These are phyloP conservation scores for Citrullus amarus DNA, from an alignment of 306 rosid genomes.

Conservation along the genomic window DNA sequence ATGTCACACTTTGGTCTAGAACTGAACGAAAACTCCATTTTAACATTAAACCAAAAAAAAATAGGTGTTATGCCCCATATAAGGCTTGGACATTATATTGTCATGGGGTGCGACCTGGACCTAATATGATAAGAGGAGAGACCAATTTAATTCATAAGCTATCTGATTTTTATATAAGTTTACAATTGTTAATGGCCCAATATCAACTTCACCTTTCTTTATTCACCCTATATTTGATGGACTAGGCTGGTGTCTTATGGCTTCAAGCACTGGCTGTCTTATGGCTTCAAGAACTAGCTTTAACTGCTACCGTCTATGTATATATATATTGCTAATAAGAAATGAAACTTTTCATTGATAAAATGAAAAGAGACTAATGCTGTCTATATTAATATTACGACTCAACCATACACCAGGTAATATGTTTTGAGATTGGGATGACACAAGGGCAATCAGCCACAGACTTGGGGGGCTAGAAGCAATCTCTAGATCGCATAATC, in stretches of 20 bases:
- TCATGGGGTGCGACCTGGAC: background rate
- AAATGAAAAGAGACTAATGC: too few relatives aligned
- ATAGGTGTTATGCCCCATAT: too few relatives aligned
- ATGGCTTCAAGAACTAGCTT: background rate
- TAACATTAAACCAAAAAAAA: too few relatives aligned
- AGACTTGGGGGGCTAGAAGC: background rate
- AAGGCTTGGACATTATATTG: background rate
- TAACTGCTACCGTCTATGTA: background rate
- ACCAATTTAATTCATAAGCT: background rate
- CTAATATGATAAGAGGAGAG: background rate
- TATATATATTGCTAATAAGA: background rate
- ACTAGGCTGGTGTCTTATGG: background rate
- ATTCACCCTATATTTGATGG: background rate
- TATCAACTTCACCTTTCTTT: background rate
- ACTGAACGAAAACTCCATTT: too few relatives aligned
- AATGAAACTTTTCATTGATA: too few relatives aligned
- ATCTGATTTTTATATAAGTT: background rate
- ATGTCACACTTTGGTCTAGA: too few relatives aligned
- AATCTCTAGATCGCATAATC: background rate
- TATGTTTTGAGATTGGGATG: background rate
- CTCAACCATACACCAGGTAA: background rate
- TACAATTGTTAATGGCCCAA: background rate
- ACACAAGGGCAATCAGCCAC: background rate
- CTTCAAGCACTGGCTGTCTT: background rate
- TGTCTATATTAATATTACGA: background rate